Base-by-base conservation (phyloP, 1,139 yeast genomes). In the Lodderomyces parapsilosis region DNA sequence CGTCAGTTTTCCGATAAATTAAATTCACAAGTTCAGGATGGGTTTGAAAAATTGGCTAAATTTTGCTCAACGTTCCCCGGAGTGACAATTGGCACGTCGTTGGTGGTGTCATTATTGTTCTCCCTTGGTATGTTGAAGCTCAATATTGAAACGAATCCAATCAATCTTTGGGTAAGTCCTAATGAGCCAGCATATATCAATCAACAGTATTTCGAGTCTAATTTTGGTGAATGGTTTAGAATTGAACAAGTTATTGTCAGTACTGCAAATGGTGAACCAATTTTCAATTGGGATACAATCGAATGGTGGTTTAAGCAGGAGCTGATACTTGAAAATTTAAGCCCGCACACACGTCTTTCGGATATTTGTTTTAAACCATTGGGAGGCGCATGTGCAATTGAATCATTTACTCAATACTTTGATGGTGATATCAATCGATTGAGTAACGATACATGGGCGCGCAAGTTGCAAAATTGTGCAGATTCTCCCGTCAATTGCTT, bases 141-240 rank as follows among this genome's bases (percentile, higher is more conserved):
- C 46, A 64, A 80, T 35, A 68, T 91, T 25, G 98, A 91, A 57
- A 82, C 82, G 1, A 72, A 86, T 52, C 98, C 98, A 0, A 78
- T 86, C 1, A 79, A 82, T 49, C 67, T 93, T 32, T 93, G 99
- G 99, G 98, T 93, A 0, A 83, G 94, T 52, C 83, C 94, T 1
- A 58, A 67, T 18, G 87, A 94, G n/a, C 80, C 78, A 5, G 90
- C 90, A 13, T 83, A 75, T 47, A 68, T 76, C 36, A 83, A 93
- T 55, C 83, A 84, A 57, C 68, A 74, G 43, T 82, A 74, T 53
- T 93, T 83, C 58, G 96, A 93, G 58, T 71, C 75, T 13, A 78
- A 81, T 45, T 93, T 93, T 63, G 97, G 98, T 0, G 96, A 95
- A 36, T 93, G 94, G 71, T 93, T 85, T 65, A 75, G 98, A 54